These are phyloP conservation scores for Trichoderma gamsii DNA, from an alignment of 495 filamentous ascomycete species.

Conservation along the genomic window DNA sequence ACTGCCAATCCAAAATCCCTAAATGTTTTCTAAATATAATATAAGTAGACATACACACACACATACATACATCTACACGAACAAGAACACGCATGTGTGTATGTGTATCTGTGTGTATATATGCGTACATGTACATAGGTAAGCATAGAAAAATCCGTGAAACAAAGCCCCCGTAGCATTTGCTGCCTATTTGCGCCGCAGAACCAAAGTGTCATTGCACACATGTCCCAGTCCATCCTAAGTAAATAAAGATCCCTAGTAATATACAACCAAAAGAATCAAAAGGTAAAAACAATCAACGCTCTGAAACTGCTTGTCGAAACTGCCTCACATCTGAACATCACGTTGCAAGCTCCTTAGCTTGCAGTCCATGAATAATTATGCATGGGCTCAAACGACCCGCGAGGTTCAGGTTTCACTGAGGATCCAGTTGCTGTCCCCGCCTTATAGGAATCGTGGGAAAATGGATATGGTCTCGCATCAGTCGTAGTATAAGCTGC, in stretches of 20 bases:
- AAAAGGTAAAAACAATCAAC: neutral
- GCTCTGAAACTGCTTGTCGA: neutral
- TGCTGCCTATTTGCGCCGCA: neutral
- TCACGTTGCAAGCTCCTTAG: neutral
- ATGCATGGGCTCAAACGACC: constrained; percentile 22
- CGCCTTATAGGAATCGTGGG: constrained; percentile 26
- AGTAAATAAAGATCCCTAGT: neutral
- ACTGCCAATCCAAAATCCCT: neutral
- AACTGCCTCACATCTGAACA: neutral
- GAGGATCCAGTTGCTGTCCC: constrained; percentile 19
- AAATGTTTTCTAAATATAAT: neutral
- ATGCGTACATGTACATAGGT: neutral
- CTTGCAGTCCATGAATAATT: constrained; percentile 25
- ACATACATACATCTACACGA: neutral
- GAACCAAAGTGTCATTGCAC: neutral
- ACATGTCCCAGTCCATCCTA: neutral
- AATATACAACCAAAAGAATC: neutral
- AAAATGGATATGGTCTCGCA: constrained; percentile 37
- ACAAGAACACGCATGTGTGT: neutral
- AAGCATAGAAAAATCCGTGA: neutral
- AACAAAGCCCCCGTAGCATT: neutral
- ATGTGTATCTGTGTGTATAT: neutral
- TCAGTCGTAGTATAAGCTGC: constrained; percentile 33
- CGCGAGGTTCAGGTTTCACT: constrained; percentile 20
- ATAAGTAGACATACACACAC: neutral